Percentiles rank a stretch among this genome's conserved stretches.
phyloP scores from a whole-genome alignment of 139 green algal genomes.

The Raphidocelis subcapitata region DNA sequence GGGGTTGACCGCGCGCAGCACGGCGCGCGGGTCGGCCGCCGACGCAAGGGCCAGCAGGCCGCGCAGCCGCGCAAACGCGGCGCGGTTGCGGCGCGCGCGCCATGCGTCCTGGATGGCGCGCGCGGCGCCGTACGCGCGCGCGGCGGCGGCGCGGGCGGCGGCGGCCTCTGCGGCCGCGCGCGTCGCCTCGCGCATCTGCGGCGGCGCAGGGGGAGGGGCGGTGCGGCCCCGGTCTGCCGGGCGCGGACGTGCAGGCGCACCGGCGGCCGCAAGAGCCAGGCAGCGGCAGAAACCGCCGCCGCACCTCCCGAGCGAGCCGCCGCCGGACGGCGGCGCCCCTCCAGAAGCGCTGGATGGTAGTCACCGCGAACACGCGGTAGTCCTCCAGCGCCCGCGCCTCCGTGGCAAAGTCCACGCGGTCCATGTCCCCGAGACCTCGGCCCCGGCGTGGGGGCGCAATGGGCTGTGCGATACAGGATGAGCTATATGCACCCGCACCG shows the following conservation, averaged over 20 bases:
- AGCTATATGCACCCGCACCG: too few species aligned
- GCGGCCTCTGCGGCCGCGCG: background rate
- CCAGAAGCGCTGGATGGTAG: conserved; percentile 23
- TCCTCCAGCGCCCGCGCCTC: conserved; percentile 21
- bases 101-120: conserved; percentile 54
- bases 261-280: background rate
- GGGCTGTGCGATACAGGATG: too few species aligned
- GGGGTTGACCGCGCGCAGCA: conserved; percentile 69
- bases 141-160: background rate
- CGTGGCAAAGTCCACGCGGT: background rate
- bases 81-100: conserved; percentile 38
- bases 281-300: background rate
- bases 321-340: conserved; percentile 7
- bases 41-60: background rate
- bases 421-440: too few species aligned
- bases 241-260: background rate
- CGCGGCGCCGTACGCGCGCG: conserved; percentile 30
- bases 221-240: background rate
- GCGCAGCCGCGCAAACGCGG: conserved; percentile 45
- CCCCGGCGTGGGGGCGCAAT: too few species aligned
- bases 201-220: background rate
- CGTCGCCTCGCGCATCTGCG: background rate
- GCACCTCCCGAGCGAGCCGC: conserved; percentile 5
- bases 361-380: conserved; percentile 17
- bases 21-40: conserved; percentile 39